phyloP scores from a whole-genome alignment of 2,329 filamentous ascomycete genomes.

The Graphiopsis chlorocephala region DNA sequence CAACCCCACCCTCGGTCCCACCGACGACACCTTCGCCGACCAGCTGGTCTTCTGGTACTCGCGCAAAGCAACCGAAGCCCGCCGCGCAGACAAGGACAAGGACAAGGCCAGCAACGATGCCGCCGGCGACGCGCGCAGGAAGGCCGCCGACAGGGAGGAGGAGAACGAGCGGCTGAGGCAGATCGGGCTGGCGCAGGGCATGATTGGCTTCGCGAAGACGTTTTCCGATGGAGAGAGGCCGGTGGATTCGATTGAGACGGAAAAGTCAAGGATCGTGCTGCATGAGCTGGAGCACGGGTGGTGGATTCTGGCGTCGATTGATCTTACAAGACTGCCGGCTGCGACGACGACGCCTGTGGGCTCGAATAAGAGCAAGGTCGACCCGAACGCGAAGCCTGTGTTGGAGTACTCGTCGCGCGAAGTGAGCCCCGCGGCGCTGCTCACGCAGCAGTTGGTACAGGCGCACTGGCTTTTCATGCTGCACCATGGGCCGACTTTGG shows the following conservation, averaged over 20 bases:
- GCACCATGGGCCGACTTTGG: slow-evolving; percentile 77
- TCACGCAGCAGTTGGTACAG: slow-evolving; percentile 76
- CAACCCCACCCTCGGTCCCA: slow-evolving; percentile 75
- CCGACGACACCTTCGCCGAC: slow-evolving; percentile 70
- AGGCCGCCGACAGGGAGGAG: slow-evolving; percentile 51
- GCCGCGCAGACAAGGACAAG: slow-evolving; percentile 21
- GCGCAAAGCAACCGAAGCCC: slow-evolving; percentile 31
- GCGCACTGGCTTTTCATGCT: slow-evolving; percentile 83
- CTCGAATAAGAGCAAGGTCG: slow-evolving; percentile 18
- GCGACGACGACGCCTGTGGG: slow-evolving; percentile 25
- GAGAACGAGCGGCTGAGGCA: slow-evolving; percentile 85
- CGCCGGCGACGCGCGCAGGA: slow-evolving; percentile 33
- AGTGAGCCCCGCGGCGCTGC: slow-evolving; percentile 74
- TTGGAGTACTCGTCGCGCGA: slow-evolving; percentile 87
- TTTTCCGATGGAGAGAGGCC: slow-evolving; percentile 72
- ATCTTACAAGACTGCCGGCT: slow-evolving; percentile 71
- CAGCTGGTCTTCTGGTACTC: slow-evolving; percentile 95
- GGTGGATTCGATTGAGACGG: slow-evolving; percentile 85
- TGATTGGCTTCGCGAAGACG: slow-evolving; percentile 85
- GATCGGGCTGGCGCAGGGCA: slow-evolving; percentile 93
- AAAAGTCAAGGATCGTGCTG: slow-evolving; percentile 79
- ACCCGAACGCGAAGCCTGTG: slow-evolving; percentile 33
- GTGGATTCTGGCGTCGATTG: slow-evolving; percentile 93
- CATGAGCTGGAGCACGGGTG: slow-evolving; percentile 86
- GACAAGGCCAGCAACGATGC: not conserved